Evolutionary conservation across 2,329 filamentous ascomycete species (phyloP).

Genomic region (Colletotrichum tamarilloi): DNA sequence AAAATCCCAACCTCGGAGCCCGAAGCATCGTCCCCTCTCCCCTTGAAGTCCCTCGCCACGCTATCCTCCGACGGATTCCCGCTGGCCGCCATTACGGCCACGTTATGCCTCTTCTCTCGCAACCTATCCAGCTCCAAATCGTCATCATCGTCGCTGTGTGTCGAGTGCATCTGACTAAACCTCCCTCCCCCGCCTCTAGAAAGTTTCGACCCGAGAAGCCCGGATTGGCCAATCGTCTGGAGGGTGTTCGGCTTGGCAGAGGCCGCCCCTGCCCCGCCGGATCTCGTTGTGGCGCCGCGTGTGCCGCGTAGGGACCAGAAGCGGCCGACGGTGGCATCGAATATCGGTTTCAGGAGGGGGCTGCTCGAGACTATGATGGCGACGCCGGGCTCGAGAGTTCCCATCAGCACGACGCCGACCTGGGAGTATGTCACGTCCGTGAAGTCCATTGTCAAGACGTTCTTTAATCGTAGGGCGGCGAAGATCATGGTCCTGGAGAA

Average conservation of each 20-base stretch:
- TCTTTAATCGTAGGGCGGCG: conserved; percentile 36
- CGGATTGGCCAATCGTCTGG: neutral
- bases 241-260: neutral
- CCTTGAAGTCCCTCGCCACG: neutral
- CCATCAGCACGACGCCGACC: conserved; percentile 20
- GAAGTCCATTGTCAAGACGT: conserved; percentile 38
- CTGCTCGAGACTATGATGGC: conserved; percentile 40
- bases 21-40: neutral
- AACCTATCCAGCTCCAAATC: neutral
- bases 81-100: neutral
- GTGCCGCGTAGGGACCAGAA: conserved; percentile 26
- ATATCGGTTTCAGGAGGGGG: conserved; percentile 39
- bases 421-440: conserved; percentile 40
- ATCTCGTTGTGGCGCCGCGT: neutral
- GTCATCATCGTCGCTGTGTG: neutral
- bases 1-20: neutral
- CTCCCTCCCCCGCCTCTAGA: neutral
- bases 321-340: conserved; percentile 38
- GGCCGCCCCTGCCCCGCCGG: neutral
- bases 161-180: conserved; percentile 6
- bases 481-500: conserved; percentile 42
- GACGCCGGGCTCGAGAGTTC: conserved; percentile 39
- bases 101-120: neutral
- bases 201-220: neutral
- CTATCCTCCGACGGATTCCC: neutral